phyloP scores from a whole-genome alignment of 192 early-diverging fungal species.

The Backusella westeae region DNA sequence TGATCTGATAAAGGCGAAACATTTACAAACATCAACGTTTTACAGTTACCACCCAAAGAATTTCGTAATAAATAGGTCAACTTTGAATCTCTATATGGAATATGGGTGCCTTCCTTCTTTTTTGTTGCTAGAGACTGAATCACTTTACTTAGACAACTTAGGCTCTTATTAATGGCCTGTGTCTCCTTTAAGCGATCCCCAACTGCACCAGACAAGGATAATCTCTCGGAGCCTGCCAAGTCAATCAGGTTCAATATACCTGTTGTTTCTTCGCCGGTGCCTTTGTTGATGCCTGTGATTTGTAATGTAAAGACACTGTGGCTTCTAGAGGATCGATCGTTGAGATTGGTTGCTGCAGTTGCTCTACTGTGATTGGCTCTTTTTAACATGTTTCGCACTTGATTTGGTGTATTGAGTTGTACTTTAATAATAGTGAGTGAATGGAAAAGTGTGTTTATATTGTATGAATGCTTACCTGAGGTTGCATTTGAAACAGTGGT shows the following conservation, averaged over 20 bases:
- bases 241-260: constrained; percentile 93
- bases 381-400: constrained; percentile 69
- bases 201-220: constrained; percentile 76
- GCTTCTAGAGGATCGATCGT: constrained; percentile 90
- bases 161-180: constrained; percentile 94
- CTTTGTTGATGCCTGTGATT: constrained; percentile 68
- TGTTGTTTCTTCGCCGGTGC: constrained; percentile 68
- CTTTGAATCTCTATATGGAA: constrained; percentile 96
- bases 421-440: constrained; percentile 35
- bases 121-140: constrained; percentile 81
- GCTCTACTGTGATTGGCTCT: constrained; percentile 83
- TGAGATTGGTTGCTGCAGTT: constrained; percentile 89
- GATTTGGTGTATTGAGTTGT: constrained; percentile 65
- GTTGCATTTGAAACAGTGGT: constrained; percentile 78
- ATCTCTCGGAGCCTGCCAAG: constrained; percentile 90
- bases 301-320: constrained; percentile 93
- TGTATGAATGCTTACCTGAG: constrained; percentile 39
- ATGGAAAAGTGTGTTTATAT: neutral
- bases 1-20: constrained; percentile 80
- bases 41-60: constrained; percentile 86
- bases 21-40: constrained; percentile 99
- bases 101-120: constrained; percentile 61
- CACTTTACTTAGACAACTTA: constrained; percentile 88
- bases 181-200: constrained; percentile 91
- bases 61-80: constrained; percentile 72